Conservation (phyloP, 2,329 filamentous ascomycete species). For the Arthrobotrys pseudoclavata region DNA sequence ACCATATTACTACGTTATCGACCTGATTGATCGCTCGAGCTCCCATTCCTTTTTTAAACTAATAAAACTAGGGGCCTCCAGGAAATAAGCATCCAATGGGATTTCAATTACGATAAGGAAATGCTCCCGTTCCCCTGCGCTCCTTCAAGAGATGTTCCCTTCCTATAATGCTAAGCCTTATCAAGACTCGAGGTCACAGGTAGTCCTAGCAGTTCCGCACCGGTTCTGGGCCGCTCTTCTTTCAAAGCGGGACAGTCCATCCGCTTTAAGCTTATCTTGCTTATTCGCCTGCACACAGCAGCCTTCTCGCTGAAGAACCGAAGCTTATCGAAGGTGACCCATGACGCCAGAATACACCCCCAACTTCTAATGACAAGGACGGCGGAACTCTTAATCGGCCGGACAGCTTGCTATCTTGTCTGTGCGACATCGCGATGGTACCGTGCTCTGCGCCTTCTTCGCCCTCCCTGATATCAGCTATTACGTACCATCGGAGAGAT, state of each 20-base stretch:
- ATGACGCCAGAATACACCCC: slow-evolving; percentile 54
- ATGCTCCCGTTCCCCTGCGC: slow-evolving; percentile 16
- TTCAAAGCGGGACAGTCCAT: slow-evolving; percentile 44
- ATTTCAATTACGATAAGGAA: slow-evolving; percentile 55
- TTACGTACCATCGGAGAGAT: slow-evolving; percentile 27
- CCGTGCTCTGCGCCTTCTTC: slow-evolving; percentile 9
- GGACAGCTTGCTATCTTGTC: slow-evolving; percentile 25
- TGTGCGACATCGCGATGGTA: slow-evolving; percentile 52
- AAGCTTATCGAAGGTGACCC: slow-evolving; percentile 53
- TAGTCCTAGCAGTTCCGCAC: not conserved
- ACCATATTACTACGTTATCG: slow-evolving; percentile 6
- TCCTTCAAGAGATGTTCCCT: slow-evolving; percentile 25
- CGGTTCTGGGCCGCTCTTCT: slow-evolving; percentile 14
- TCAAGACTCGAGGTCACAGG: slow-evolving; percentile 25
- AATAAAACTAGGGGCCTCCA: slow-evolving; percentile 13
- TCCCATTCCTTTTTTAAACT: not conserved
- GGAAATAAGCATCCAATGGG: slow-evolving; percentile 37
- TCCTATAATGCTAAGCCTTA: slow-evolving; percentile 12
- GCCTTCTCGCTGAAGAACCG: slow-evolving; percentile 56
- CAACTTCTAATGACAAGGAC: slow-evolving; percentile 31
- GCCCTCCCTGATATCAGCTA: not conserved
- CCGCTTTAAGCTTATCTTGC: slow-evolving; percentile 56
- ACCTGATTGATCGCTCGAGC: slow-evolving; percentile 12
- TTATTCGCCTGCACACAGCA: slow-evolving; percentile 14
- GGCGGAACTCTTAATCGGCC: slow-evolving; percentile 33